phyloP scores from a whole-genome alignment of 257 asterid genomes.

The Petunia secreta region DNA sequence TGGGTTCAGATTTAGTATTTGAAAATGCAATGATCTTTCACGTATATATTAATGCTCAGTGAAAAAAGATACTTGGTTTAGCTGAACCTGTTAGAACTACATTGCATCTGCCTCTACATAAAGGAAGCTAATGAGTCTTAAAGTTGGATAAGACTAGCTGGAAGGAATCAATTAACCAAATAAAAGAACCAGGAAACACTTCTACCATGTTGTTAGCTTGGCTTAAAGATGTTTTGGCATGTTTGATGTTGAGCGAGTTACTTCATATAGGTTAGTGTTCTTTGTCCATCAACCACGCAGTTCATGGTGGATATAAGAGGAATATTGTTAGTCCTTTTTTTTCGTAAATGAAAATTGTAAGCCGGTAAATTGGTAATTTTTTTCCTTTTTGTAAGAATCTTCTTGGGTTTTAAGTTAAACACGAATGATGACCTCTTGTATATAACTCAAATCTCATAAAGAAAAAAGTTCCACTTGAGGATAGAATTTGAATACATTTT shows the following conservation, averaged over 20 bases:
- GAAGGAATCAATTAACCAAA: background rate
- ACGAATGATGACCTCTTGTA: background rate
- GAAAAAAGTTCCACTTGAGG: background rate
- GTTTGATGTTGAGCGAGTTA: background rate
- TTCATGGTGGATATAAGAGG: background rate
- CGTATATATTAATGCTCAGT: background rate
- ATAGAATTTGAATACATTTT: background rate
- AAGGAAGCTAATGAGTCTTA: background rate
- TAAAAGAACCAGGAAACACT: background rate
- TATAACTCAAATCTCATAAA: background rate
- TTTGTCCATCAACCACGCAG: background rate
- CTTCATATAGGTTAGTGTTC: background rate
- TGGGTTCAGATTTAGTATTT: background rate
- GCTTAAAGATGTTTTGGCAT: background rate
- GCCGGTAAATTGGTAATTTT: too few species aligned
- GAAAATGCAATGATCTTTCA: background rate
- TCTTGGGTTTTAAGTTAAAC: too few species aligned
- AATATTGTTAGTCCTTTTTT: too few species aligned
- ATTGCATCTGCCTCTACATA: background rate
- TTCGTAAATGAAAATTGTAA: too few species aligned
- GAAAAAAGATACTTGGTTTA: background rate
- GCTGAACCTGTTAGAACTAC: background rate
- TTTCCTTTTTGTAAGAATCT: too few species aligned
- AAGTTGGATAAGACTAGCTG: background rate
- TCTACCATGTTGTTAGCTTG: background rate